These are phyloP conservation scores for Ophiocordyceps camponoti-leonardi DNA, from an alignment of 2,329 filamentous ascomycete genomes.

Conservation along the genomic window DNA sequence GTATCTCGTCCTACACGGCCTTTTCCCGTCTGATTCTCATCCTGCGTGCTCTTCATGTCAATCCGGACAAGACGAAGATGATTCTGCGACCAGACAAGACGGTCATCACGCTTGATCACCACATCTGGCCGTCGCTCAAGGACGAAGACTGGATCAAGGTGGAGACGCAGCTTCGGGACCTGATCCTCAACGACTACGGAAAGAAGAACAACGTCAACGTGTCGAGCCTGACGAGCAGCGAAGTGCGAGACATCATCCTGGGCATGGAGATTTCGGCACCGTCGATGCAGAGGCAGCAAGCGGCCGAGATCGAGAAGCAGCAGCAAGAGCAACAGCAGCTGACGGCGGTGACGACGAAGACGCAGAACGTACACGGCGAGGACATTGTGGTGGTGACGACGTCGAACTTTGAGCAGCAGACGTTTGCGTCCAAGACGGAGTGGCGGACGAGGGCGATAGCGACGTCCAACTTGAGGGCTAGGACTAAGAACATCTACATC, in stretches of 20 bases:
- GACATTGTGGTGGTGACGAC: slow-evolving; percentile 98
- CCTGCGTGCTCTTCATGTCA: slow-evolving; percentile 86
- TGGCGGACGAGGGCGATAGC: slow-evolving; percentile 96
- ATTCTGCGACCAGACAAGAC: slow-evolving; percentile 91
- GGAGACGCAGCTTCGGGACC: slow-evolving; percentile 86
- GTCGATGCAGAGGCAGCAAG: slow-evolving; percentile 95
- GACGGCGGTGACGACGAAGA: slow-evolving; percentile 95
- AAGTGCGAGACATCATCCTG: slow-evolving; percentile 94
- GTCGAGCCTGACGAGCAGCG: slow-evolving; percentile 85
- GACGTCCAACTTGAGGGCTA: slow-evolving; percentile 82
- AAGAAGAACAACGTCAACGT: slow-evolving; percentile 99
- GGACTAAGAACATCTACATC: slow-evolving; percentile 97
- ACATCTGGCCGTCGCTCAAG: slow-evolving; percentile 89
- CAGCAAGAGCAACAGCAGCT: slow-evolving; percentile 93
- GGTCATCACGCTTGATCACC: slow-evolving; percentile 94
- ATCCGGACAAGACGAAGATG: slow-evolving; percentile 95
- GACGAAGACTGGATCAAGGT: slow-evolving; percentile 99
- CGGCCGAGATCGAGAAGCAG: slow-evolving; percentile 97
- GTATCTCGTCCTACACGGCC: slow-evolving; percentile 93
- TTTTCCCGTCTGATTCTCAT: slow-evolving; percentile 93
- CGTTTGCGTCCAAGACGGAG: slow-evolving; percentile 96
- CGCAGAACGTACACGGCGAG: slow-evolving; percentile 89
- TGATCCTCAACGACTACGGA: slow-evolving; percentile 95
- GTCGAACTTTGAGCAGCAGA: slow-evolving; percentile 93
- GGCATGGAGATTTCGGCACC: slow-evolving; percentile 99